phyloP scores from a whole-genome alignment of 2,329 filamentous ascomycete genomes.

The Colletotrichum phormii region DNA sequence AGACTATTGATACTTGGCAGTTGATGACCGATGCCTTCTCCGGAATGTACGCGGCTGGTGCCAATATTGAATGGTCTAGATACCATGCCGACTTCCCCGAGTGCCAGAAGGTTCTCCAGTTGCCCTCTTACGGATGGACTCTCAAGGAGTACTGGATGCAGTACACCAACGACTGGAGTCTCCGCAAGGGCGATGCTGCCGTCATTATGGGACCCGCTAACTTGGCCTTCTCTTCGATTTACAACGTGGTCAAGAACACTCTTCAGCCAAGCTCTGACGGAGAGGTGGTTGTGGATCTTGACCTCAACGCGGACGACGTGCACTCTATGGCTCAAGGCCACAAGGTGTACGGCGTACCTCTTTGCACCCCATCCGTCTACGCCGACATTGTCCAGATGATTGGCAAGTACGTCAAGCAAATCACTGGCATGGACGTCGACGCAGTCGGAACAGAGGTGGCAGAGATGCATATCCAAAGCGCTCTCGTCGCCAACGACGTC shows the following conservation, averaged over 20 bases:
- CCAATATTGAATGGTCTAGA: constrained; percentile 77
- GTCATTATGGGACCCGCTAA: constrained; percentile 44
- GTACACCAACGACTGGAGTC: constrained; percentile 75
- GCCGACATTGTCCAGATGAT: constrained; percentile 74
- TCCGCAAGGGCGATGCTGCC: constrained; percentile 75
- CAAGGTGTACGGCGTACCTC: constrained; percentile 72
- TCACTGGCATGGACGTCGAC: constrained; percentile 66
- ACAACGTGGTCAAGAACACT: constrained; percentile 71
- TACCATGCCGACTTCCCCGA: constrained; percentile 65
- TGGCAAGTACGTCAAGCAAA: constrained; percentile 71
- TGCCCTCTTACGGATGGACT: constrained; percentile 79
- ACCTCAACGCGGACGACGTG: constrained; percentile 70
- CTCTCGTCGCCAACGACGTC: constrained; percentile 68
- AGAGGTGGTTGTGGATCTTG: constrained; percentile 69
- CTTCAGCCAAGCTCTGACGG: constrained; percentile 74
- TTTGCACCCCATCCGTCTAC: constrained; percentile 70
- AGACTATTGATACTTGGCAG: constrained; percentile 74
- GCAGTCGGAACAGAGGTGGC: constrained; percentile 72
- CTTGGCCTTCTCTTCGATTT: constrained; percentile 55
- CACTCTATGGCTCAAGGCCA: constrained; percentile 71
- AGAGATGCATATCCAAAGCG: constrained; percentile 76
- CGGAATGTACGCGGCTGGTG: constrained; percentile 68
- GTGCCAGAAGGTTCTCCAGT: constrained; percentile 61
- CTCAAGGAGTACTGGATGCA: constrained; percentile 77
- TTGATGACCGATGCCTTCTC: constrained; percentile 68